Percentiles rank a stretch among this genome's conserved stretches.
Conservation (phyloP, 73 alveolate species). For the Symbiodinium pilosum region DNA sequence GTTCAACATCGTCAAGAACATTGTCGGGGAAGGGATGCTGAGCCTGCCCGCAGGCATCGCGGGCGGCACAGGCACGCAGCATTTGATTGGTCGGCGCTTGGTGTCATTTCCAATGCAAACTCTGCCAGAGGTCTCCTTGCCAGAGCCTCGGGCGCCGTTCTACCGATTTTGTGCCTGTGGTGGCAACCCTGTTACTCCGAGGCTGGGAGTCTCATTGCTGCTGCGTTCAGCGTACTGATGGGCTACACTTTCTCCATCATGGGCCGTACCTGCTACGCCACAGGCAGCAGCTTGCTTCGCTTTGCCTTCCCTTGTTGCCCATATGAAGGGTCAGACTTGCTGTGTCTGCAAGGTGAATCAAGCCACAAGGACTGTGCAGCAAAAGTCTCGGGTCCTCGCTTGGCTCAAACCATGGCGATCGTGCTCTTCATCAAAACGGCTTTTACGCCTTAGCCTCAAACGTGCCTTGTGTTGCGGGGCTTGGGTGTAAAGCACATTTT, state of each 20-base stretch:
- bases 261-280: constrained; percentile 61
- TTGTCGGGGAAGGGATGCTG: constrained; percentile 88
- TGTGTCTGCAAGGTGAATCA: constrained; percentile 6
- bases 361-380: constrained; percentile 85
- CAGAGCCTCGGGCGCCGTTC: background rate
- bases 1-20: constrained; percentile 44
- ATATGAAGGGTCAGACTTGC: too few relatives aligned
- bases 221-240: constrained; percentile 33
- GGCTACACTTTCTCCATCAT: constrained; percentile 77
- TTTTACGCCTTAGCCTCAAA: constrained; percentile 22
- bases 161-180: background rate
- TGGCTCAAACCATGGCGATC: constrained; percentile 76
- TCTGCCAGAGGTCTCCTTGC: background rate
- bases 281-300: constrained; percentile 25
- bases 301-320: too few relatives aligned
- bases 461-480: too few relatives aligned
- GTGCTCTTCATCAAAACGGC: constrained; percentile 53
- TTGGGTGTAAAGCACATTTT: background rate
- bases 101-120: background rate
- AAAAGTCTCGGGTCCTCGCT: constrained; percentile 38
- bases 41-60: constrained; percentile 87
- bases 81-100: too few relatives aligned
- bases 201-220: constrained; percentile 55
- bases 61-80: constrained; percentile 61
- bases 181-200: background rate